Evolutionary conservation across 2,329 filamentous ascomycete genomes (phyloP).

Genomic region (Pyrenophora seminiperda): DNA sequence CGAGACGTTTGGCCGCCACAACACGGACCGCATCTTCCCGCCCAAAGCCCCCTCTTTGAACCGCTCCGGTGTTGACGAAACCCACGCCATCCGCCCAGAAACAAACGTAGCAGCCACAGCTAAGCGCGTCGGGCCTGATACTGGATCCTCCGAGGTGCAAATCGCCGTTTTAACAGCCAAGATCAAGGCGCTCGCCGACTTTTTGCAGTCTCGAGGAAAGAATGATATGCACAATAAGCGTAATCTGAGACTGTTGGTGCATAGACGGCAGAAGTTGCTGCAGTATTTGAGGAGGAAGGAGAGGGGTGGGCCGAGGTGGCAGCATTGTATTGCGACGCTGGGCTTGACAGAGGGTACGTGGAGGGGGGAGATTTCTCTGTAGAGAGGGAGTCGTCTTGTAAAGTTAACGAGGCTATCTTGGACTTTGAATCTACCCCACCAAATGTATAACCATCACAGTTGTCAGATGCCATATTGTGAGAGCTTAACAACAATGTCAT

Average conservation of each 20-base stretch:
- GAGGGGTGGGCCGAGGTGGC: conserved; percentile 87
- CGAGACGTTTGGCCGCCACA: conserved; percentile 86
- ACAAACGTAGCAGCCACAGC: conserved; percentile 35
- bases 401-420: too few relatives aligned
- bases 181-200: conserved; percentile 79
- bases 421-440: too few relatives aligned
- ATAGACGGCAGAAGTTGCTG: conserved; percentile 86
- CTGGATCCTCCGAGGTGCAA: conserved; percentile 96
- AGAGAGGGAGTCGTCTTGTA: conserved; percentile 28
- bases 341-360: conserved; percentile 87
- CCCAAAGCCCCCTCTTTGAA: conserved; percentile 60
- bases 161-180: conserved; percentile 93
- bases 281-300: conserved; percentile 88
- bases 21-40: conserved; percentile 74
- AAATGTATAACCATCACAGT: too few relatives aligned
- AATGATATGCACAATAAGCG: conserved; percentile 95
- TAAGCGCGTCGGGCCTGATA: conserved; percentile 84
- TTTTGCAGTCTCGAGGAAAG: conserved; percentile 71
- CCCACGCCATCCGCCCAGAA: conserved; percentile 51
- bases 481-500: too few relatives aligned
- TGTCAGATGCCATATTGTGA: too few relatives aligned
- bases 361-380: conserved; percentile 85
- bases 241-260: conserved; percentile 82
- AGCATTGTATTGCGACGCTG: conserved; percentile 79
- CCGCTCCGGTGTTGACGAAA: conserved; percentile 52